Conservation (phyloP, 2,329 filamentous ascomycete species). For the Trichophyton verrucosum region DNA sequence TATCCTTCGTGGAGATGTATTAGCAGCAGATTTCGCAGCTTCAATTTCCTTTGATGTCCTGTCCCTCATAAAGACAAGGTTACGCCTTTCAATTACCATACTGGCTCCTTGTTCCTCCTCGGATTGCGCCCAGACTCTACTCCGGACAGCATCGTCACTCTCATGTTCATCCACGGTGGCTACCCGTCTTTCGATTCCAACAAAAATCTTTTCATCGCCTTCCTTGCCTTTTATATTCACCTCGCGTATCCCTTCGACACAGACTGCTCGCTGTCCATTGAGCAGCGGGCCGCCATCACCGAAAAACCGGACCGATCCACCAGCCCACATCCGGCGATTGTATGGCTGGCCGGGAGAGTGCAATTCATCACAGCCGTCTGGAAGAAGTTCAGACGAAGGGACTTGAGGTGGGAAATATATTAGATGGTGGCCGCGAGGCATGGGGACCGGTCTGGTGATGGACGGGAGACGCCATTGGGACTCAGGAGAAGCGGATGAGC, state of each 20-base stretch:
- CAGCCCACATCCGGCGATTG: slow-evolving; percentile 75
- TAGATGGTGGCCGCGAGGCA: slow-evolving; percentile 56
- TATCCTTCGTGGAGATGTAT: slow-evolving; percentile 15
- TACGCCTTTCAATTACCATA: slow-evolving; percentile 45
- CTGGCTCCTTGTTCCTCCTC: slow-evolving; percentile 33
- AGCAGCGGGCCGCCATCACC: slow-evolving; percentile 19
- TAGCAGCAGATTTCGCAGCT: slow-evolving; percentile 17
- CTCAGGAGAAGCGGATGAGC: slow-evolving; percentile 13
- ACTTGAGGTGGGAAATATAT: slow-evolving; percentile 73
- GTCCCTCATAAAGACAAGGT: slow-evolving; percentile 52
- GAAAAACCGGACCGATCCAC: slow-evolving; percentile 54
- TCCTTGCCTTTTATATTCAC: slow-evolving; percentile 39
- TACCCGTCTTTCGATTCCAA: slow-evolving; percentile 46
- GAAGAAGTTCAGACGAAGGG: slow-evolving; percentile 49
- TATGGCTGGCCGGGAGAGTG: slow-evolving; percentile 65
- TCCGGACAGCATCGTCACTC: slow-evolving; percentile 23
- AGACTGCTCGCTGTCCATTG: slow-evolving; percentile 29
- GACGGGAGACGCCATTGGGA: slow-evolving; percentile 22
- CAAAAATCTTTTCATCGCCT: slow-evolving; percentile 47
- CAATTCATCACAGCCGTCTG: slow-evolving; percentile 72
- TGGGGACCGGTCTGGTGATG: slow-evolving; percentile 17
- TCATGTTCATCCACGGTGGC: slow-evolving; percentile 28
- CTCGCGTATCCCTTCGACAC: slow-evolving; percentile 37
- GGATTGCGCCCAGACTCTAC: slow-evolving; percentile 33
- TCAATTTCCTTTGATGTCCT: slow-evolving; percentile 28